Evolutionary conservation across 208 protist genomes (phyloP), one percentile per base, ranked within the genome.

Genomic region (Tritrichomonas foetus): DNA sequence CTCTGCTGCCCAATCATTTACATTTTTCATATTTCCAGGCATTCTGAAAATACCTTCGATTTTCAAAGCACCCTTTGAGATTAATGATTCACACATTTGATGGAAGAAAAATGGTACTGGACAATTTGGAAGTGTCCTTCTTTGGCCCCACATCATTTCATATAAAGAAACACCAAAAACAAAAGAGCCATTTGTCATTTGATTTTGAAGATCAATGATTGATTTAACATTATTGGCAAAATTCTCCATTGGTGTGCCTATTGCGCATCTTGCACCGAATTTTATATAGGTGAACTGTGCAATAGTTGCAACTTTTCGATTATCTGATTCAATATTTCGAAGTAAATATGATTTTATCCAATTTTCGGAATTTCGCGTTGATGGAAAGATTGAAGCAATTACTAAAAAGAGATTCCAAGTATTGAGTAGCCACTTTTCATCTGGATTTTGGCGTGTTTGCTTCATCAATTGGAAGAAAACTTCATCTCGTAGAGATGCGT

Each of bases 131-230:
- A 39, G 14, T 0, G 22, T 57, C 0, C 20, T 1, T 30, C 78
- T 0, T 49, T 89, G 78, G 13, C 47, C n/a, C 78, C 78, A 89
- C 78, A 89, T 89, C 1, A 89, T 20, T 57, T 89, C 78, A 39
- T 89, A 89, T 39, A 89, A 36, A 22, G 78, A 89, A 8, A 89
- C 78, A 20, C 78, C 78, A 39, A 89, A 89, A 33, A n/a, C 39
- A 22, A 39, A 3, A 33, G 20, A 33, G 0, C n/a, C 30, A 9
- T 25, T 57, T 9, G 14, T 33, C 13, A 39, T 33, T 20, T 89
- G 47, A 20, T 57, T 57, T 39, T 22, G 47, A 0, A 82, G 33
- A 25, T 82, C 74, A 47, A 30, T 82, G 41, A 82, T 82, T 14
- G 47, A 47, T 30, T 33, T 9, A 64, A 64, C 20, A 20, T 64